A percentile compares a stretch with the other conserved stretches of the same genome.
Evolutionary conservation across 1,139 yeast genomes (phyloP).

Genomic region (Williopsis jadinii): DNA sequence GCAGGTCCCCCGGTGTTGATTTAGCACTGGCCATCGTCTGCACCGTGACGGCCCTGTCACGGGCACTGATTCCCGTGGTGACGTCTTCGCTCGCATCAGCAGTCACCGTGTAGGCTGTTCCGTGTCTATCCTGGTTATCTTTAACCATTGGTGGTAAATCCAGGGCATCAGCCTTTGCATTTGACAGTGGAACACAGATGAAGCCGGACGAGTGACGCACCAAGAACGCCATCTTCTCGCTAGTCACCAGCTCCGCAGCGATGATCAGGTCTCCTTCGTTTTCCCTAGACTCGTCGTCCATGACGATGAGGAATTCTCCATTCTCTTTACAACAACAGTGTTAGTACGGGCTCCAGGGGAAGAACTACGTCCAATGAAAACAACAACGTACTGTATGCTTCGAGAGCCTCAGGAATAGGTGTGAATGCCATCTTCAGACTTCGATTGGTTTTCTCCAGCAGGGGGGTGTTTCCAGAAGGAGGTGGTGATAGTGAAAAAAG

Average conservation of each 20-base stretch:
- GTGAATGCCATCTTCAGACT: slow-evolving; percentile 5
- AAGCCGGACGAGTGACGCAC: slow-evolving; percentile 88
- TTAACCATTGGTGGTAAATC: slow-evolving; percentile 69
- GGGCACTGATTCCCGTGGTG: slow-evolving; percentile 96
- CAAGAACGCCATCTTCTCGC: slow-evolving; percentile 89
- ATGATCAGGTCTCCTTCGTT: slow-evolving; percentile 96
- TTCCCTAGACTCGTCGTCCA: slow-evolving; percentile 94
- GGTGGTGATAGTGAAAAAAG: too few species aligned
- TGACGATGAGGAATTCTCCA: slow-evolving; percentile 87
- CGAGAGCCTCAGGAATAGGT: slow-evolving; percentile 12
- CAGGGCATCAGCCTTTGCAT: slow-evolving; percentile 69
- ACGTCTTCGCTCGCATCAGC: slow-evolving; percentile 82
- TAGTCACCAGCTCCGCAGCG: slow-evolving; percentile 77
- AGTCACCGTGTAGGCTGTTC: slow-evolving; percentile 94
- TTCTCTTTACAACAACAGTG: slow-evolving; percentile 31
- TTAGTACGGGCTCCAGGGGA: slow-evolving; percentile 26
- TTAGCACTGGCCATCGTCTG: slow-evolving; percentile 56
- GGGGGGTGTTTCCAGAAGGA: too few species aligned
- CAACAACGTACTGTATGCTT: slow-evolving; percentile 9
- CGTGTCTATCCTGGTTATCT: slow-evolving; percentile 65
- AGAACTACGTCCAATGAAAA: slow-evolving; percentile 54
- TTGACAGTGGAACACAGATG: slow-evolving; percentile 85
- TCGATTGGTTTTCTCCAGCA: too few species aligned
- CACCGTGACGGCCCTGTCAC: slow-evolving; percentile 86
- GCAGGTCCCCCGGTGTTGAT: slow-evolving; percentile 55